These are phyloP conservation scores for Ceratobasidium papillatum DNA, from an alignment of 1,284 basidiomycete species.

Conservation along the genomic window DNA sequence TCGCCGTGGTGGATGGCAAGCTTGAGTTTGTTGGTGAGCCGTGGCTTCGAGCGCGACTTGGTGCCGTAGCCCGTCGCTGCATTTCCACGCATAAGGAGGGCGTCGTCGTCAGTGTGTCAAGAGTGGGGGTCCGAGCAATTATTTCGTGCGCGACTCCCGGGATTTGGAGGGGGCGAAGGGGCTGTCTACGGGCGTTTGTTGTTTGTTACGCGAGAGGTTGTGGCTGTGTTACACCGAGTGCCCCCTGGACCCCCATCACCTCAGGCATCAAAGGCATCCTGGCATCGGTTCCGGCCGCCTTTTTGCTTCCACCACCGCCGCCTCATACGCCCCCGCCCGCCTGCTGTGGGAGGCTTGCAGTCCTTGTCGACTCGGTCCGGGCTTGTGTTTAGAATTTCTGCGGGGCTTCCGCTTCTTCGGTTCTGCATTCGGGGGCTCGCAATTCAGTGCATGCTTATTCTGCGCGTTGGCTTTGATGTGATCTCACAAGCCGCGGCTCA, in stretches of 20 bases:
- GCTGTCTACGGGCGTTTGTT: constrained; percentile 39
- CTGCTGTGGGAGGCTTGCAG: not conserved
- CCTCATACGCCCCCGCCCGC: not conserved
- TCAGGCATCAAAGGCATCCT: constrained; percentile 10
- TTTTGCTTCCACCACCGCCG: not conserved
- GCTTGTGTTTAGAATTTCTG: not conserved
- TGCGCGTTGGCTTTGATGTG: constrained; percentile 5
- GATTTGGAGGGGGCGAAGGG: constrained; percentile 29
- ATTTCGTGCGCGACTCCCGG: constrained; percentile 14
- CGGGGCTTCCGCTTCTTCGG: constrained; percentile 12
- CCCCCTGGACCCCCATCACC: constrained; percentile 16
- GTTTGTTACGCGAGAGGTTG: constrained; percentile 32
- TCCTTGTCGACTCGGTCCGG: too few relatives aligned
- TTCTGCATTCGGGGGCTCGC: not conserved
- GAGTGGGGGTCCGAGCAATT: constrained; percentile 10
- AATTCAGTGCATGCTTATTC: constrained; percentile 15
- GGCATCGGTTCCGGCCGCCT: not conserved
- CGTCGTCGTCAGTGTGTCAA: constrained; percentile 21
- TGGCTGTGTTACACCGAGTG: constrained; percentile 8
- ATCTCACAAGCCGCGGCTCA: constrained; percentile 3
- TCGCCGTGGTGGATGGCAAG: constrained; percentile 82
- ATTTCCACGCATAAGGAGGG: constrained; percentile 36
- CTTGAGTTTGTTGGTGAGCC: constrained; percentile 90
- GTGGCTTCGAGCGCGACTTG: constrained; percentile 49
- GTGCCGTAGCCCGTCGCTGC: constrained; percentile 40